These are phyloP conservation scores for Pseudozyma sp. DNA, from an alignment of 1,284 basidiomycete genomes.

Conservation along the genomic window DNA sequence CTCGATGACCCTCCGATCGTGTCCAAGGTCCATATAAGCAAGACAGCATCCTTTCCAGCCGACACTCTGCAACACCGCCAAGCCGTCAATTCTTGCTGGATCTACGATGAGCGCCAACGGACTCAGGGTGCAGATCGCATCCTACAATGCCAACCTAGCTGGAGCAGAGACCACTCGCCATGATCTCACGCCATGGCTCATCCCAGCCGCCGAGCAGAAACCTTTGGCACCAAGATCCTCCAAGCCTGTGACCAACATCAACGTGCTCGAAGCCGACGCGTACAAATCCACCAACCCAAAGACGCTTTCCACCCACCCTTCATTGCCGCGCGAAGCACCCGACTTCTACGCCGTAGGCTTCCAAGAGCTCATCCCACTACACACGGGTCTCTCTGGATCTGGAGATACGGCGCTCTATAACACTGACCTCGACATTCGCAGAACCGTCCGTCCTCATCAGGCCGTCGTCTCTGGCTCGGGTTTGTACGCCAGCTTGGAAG, in stretches of 20 bases:
- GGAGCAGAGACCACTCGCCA: slow-evolving; percentile 71
- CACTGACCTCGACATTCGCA: slow-evolving; percentile 74
- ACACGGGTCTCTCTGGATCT: slow-evolving; percentile 61
- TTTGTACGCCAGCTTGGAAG: slow-evolving; percentile 60
- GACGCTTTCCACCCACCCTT: slow-evolving; percentile 36
- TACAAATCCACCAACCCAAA: slow-evolving; percentile 44
- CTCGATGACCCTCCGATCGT: too few relatives aligned
- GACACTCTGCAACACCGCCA: not conserved
- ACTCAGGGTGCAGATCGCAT: slow-evolving; percentile 79
- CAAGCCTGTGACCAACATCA: slow-evolving; percentile 37
- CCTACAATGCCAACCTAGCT: slow-evolving; percentile 87
- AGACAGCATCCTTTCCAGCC: not conserved
- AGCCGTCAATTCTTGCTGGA: not conserved
- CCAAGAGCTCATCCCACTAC: slow-evolving; percentile 85
- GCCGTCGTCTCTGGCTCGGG: slow-evolving; percentile 60
- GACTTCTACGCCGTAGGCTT: slow-evolving; percentile 90
- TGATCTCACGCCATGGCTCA: slow-evolving; percentile 66
- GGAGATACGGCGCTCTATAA: slow-evolving; percentile 74
- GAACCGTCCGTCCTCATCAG: slow-evolving; percentile 65
- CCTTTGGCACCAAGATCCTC: slow-evolving; percentile 69
- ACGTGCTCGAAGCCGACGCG: slow-evolving; percentile 25
- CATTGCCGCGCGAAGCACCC: slow-evolving; percentile 60
- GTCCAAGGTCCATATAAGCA: not conserved
- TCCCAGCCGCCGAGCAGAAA: slow-evolving; percentile 59
- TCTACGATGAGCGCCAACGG: slow-evolving; percentile 27